Base-by-base conservation (phyloP, 2,329 filamentous ascomycete species). In the Xylariaceae sp. region DNA sequence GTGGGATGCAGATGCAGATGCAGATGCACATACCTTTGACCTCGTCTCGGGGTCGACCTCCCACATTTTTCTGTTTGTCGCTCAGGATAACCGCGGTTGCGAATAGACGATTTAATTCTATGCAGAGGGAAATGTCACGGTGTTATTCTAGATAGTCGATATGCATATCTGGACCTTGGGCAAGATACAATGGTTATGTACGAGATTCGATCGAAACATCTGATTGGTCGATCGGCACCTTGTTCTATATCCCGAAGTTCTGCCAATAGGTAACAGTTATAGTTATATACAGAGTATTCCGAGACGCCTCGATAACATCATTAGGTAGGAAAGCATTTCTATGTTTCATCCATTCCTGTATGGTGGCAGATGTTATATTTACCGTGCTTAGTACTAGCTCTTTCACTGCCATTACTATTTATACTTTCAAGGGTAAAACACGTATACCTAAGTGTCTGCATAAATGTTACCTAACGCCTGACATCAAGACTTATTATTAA, bases 11-110 rank as follows among this genome's bases (percentile, higher is more conserved):
- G 23, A 36, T 53, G 47, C 41, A 44, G 37, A 37, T 54, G 40
- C 40, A 17, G 11, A 14, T 17, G 26, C 29, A 47, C 75, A 68
- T 79, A 96, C 93, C 87, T 98, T 98, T 72, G 90, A 92, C 78
- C 92, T 87, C 61, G 94, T 98, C 82, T 98, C 94, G 45, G 95
- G 95, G 77, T 99, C 95, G 65, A 99, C 92, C 80, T 99, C 95
- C 95, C 95, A 99, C 90, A 96, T 94, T 16, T 52, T 46, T 24
- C 26, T 45, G 4, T 26, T 31, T 40, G 24, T 36, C 17, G 33
- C 28, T 19, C 16, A 33, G n/a, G 33, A 34, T 23, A 31, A 14
- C 14, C 5, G 12, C 29, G 17, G 31, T 2, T 29, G 17, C 23
- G 17, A 16, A 12, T 19, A 24, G 39, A 50, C 9, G 23, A n/a